These are phyloP conservation scores for Rhizopus sp. DNA, from an alignment of 371 early-diverging fungal genomes.

Conservation along the genomic window DNA sequence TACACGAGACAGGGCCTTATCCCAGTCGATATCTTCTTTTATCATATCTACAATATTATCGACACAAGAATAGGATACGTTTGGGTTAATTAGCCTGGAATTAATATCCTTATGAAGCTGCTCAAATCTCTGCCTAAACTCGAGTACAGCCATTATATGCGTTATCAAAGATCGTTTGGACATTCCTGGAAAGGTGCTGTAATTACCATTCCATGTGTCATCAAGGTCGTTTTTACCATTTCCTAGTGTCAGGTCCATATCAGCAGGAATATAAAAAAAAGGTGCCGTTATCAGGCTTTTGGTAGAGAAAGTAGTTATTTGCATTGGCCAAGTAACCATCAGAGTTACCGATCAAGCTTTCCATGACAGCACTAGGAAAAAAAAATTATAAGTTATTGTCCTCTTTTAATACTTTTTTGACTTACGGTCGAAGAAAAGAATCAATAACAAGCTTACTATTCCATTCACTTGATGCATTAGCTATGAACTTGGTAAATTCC, in stretches of 20 bases:
- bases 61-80: constrained; percentile 13
- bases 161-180: constrained; percentile 13
- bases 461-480: constrained; percentile 28
- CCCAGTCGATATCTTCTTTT: constrained; percentile 29
- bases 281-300: constrained; percentile 10
- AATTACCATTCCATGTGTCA: constrained; percentile 22
- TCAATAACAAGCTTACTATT: constrained; percentile 32
- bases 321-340: constrained; percentile 27
- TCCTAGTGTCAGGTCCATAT: constrained; percentile 21
- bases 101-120: constrained; percentile 8
- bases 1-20: constrained; percentile 14
- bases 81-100: constrained; percentile 23
- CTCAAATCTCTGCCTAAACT: constrained; percentile 18
- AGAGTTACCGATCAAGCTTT: constrained; percentile 18
- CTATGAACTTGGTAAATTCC: constrained; percentile 37
- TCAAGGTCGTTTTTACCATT: constrained; percentile 2
- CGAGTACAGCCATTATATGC: constrained; percentile 18
- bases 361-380: background rate
- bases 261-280: constrained; percentile 19
- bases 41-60: constrained; percentile 18
- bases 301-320: constrained; percentile 35
- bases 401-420: constrained; percentile 7
- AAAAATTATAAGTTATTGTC: background rate
- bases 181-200: constrained; percentile 12
- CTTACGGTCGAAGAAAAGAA: constrained; percentile 30